These are phyloP conservation scores for Hymenoscyphus occultus DNA, from an alignment of 2,329 filamentous ascomycete species.

Conservation along the genomic window DNA sequence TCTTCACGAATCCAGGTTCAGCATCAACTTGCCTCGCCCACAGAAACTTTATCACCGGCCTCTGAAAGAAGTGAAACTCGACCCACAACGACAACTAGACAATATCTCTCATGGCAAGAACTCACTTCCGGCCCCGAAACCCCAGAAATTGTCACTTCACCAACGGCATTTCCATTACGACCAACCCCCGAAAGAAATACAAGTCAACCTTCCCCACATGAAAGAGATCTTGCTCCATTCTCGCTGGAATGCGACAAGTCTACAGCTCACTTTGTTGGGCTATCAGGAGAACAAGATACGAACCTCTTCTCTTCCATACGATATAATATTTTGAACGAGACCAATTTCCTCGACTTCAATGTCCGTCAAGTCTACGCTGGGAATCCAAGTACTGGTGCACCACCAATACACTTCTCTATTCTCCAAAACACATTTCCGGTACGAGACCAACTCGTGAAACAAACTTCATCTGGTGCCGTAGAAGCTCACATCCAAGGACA, in stretches of 20 bases:
- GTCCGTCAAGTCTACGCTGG: constrained; percentile 44
- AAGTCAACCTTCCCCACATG: constrained; percentile 7
- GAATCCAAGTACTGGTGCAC: constrained; percentile 36
- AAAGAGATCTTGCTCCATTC: constrained; percentile 20
- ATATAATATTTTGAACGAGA: constrained; percentile 46
- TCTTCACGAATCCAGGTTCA: constrained; percentile 1
- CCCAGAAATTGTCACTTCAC: constrained; percentile 1
- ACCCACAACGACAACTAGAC: constrained; percentile 8
- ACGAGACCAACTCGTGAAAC: constrained; percentile 40
- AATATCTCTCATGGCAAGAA: constrained; percentile 19
- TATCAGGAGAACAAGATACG: constrained; percentile 46
- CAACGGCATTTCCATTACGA: constrained; percentile 9
- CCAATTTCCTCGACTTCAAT: constrained; percentile 44
- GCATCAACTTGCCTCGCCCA: neutral
- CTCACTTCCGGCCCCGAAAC: constrained; percentile 15
- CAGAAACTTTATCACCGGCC: constrained; percentile 3
- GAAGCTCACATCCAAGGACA: constrained; percentile 43
- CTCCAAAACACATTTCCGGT: constrained; percentile 46
- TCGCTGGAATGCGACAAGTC: constrained; percentile 44
- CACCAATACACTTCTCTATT: constrained; percentile 46
- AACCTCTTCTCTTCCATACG: constrained; percentile 47
- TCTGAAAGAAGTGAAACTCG: neutral
- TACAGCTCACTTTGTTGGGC: constrained; percentile 46
- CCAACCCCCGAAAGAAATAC: neutral
- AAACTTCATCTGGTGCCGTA: constrained; percentile 42